These are phyloP conservation scores for Panicum miliaceum DNA, from an alignment of 176 grass and related monocot genomes.

Conservation along the genomic window DNA sequence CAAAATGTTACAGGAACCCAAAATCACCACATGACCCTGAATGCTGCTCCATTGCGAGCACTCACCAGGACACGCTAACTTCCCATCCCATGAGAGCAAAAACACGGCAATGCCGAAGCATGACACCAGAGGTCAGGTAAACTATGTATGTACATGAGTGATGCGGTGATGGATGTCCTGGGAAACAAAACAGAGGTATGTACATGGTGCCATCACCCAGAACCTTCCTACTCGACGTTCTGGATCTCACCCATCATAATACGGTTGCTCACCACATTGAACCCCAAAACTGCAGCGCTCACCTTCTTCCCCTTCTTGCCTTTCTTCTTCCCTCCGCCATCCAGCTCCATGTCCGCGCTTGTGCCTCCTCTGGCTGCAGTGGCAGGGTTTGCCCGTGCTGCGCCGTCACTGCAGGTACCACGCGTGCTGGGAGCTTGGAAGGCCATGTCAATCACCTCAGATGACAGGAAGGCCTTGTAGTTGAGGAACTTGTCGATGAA, in stretches of 20 bases:
- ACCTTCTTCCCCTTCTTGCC: constrained; percentile 98
- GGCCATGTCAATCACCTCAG: constrained; percentile 78
- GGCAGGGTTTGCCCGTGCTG: constrained; percentile 22
- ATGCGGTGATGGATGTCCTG: constrained; percentile 20
- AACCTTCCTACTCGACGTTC: constrained; percentile 51
- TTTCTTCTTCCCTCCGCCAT: constrained; percentile 74
- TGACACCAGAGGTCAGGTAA: constrained; percentile 6
- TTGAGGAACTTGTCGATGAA: constrained; percentile 97
- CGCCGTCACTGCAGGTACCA: constrained; percentile 16
- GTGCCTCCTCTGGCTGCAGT: constrained; percentile 40
- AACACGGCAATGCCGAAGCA: not conserved
- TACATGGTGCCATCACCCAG: constrained; percentile 48
- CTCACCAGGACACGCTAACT: constrained; percentile 14
- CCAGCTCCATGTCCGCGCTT: constrained; percentile 52
- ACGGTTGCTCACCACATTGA: constrained; percentile 97
- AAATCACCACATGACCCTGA: constrained; percentile 29
- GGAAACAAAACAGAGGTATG: constrained; percentile 40
- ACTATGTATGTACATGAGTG: constrained; percentile 43
- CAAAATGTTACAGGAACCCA: constrained; percentile 33
- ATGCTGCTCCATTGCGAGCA: constrained; percentile 44
- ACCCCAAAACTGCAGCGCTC: constrained; percentile 72
- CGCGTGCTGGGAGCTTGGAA: constrained; percentile 55
- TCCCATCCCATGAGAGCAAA: constrained; percentile 20
- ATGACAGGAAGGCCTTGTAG: constrained; percentile 86
- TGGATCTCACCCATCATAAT: constrained; percentile 99